Base-by-base conservation (phyloP, 257 asterid genomes). In the Nicotiana knightiana region DNA sequence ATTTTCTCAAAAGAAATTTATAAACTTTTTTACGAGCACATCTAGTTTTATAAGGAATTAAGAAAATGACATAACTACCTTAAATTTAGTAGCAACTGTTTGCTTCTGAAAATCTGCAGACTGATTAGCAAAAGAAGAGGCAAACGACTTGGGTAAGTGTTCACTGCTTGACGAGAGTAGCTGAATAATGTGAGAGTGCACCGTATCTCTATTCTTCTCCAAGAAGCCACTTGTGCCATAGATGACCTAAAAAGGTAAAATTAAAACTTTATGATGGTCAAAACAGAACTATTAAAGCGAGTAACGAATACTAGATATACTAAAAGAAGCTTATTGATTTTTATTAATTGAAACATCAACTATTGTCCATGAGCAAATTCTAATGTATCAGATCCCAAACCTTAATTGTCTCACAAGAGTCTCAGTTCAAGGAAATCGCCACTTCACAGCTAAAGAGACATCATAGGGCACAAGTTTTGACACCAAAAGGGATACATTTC, bases 131-230 rank as follows among this genome's bases (percentile, higher is more conserved):
- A 86, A 80, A 9, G 83, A 28, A 79, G 89, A 85, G 17, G 93
- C 93, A 89, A 96, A 91, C 62, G 83, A 84, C 86, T 87, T 92
- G 83, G 93, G 90, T 63, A 93, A 89, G 79, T 76, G 87, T 17
- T 87, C 81, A 54, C 87, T 82, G 87, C 97, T 88, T 6, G 93
- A 89, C 3, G 91, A 89, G 79, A 95, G 95, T 82, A 95, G 90
- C 63, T 88, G 94, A 75, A 91, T 84, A 77, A 83, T 87, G 84
- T 88, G 89, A 39, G 90, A 85, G 83, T 89, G 93, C 87, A 93
- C 63, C 39, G 87, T 85, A 83, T 92, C 99, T 91, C 94, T 91
- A 87, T 93, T 95, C 90, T 92, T 93, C 82, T 92, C 92, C 97
- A 95, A 84, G 91, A 95, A 93, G 68, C 88, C 96, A 55, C 77